Percentiles rank a stretch among this genome's conserved stretches.
Evolutionary conservation across 1,284 basidiomycete genomes (phyloP).

Genomic region (Cryptococcus sp.): DNA sequence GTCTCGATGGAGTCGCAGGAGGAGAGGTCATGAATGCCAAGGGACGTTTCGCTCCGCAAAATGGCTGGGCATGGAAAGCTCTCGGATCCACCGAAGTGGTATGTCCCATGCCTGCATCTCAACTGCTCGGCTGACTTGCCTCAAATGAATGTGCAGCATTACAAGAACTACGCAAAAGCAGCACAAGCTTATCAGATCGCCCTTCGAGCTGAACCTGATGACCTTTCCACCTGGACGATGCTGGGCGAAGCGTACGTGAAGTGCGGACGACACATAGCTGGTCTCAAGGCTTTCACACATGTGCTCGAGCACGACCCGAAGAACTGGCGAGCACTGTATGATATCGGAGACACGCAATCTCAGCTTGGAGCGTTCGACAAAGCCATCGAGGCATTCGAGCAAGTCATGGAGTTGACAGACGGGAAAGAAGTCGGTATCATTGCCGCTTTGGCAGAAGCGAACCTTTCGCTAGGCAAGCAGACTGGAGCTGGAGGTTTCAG

Average conservation of each 20-base stretch:
- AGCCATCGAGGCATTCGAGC: slow-evolving; percentile 69
- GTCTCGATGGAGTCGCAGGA: slow-evolving; percentile 64
- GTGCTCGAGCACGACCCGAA: slow-evolving; percentile 68
- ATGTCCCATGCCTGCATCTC: slow-evolving; percentile 40
- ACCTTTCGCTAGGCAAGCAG: slow-evolving; percentile 69
- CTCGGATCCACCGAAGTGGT: slow-evolving; percentile 90
- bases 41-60: slow-evolving; percentile 65
- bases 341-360: slow-evolving; percentile 82
- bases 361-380: slow-evolving; percentile 75
- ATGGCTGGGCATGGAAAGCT: slow-evolving; percentile 98
- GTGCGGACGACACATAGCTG: slow-evolving; percentile 84
- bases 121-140: slow-evolving; percentile 7
- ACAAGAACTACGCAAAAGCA: slow-evolving; percentile 72
- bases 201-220: slow-evolving; percentile 75
- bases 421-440: slow-evolving; percentile 68
- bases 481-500: slow-evolving; percentile 71
- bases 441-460: slow-evolving; percentile 71
- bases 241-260: slow-evolving; percentile 90
- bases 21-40: slow-evolving; percentile 57
- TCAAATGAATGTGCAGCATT: slow-evolving; percentile 59
- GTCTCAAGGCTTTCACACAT: slow-evolving; percentile 79
- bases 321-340: slow-evolving; percentile 83
- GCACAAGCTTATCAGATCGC: slow-evolving; percentile 87
- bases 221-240: slow-evolving; percentile 80
- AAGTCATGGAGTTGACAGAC: slow-evolving; percentile 60